Conservation (phyloP, 2,329 filamentous ascomycete genomes). For the Cytospora schulzeri region DNA sequence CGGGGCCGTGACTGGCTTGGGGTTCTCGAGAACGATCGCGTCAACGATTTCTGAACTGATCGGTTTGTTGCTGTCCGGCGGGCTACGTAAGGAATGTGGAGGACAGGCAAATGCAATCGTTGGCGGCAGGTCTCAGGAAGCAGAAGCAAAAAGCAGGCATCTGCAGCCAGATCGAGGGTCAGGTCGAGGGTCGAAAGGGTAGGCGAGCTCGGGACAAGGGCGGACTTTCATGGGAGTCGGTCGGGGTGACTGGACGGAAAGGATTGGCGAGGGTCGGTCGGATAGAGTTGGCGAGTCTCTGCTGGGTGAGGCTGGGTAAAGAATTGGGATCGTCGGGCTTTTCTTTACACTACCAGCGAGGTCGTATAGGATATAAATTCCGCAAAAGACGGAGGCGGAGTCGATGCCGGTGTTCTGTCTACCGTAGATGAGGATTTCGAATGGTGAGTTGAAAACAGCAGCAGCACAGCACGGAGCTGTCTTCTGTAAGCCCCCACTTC, state of each 20-base stretch:
- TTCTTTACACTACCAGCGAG: constrained; percentile 16
- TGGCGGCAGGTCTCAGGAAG: not conserved
- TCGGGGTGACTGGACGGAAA: not conserved
- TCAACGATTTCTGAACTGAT: not conserved
- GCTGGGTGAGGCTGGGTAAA: constrained; percentile 3
- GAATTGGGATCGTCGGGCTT: not conserved
- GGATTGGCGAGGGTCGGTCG: not conserved
- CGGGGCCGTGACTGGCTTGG: constrained; percentile 5
- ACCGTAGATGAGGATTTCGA: constrained; percentile 15
- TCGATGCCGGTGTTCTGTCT: constrained; percentile 19
- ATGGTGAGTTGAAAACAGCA: constrained; percentile 15
- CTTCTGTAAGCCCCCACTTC: not conserved
- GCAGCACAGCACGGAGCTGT: constrained; percentile 3
- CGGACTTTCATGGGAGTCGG: constrained; percentile 8
- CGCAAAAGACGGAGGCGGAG: not conserved
- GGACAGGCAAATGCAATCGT: not conserved
- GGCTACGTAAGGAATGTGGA: constrained; percentile 3
- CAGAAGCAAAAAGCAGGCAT: constrained; percentile 12
- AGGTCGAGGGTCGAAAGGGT: not conserved
- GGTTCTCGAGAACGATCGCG: constrained; percentile 1
- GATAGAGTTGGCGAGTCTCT: not conserved
- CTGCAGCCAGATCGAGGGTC: constrained; percentile 12
- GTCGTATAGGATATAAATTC: not conserved
- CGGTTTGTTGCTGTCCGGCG: not conserved
- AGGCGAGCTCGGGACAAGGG: constrained; percentile 3